Conservation (phyloP, 1,139 yeast species). For the Schwanniomyces etchellsii region DNA sequence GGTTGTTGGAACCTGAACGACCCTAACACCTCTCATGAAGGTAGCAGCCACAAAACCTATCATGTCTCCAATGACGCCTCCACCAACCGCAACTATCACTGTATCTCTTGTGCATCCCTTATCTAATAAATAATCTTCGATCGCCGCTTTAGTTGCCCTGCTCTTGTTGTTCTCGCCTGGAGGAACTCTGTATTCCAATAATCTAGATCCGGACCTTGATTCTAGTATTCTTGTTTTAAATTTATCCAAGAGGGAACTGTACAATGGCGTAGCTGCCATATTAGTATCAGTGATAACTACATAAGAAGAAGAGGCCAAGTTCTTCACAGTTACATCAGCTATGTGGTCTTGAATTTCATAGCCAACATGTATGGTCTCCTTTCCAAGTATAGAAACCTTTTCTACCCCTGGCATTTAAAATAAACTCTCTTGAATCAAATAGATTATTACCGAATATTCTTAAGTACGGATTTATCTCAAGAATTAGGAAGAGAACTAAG, state of each 20-base stretch:
- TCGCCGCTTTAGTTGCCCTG: conserved; percentile 83
- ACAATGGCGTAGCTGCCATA: conserved; percentile 65
- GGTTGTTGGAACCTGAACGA: conserved; percentile 91
- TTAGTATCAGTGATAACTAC: conserved; percentile 86
- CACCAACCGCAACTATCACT: conserved; percentile 91
- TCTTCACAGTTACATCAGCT: conserved; percentile 57
- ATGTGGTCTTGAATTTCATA: conserved; percentile 75
- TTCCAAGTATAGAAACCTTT: conserved; percentile 71
- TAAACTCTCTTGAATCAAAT: too few relatives aligned
- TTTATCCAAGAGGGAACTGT: conserved; percentile 26
- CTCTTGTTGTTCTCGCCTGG: conserved; percentile 95
- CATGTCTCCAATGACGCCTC: conserved; percentile 99
- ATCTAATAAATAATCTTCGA: conserved; percentile 83
- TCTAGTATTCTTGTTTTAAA: conserved; percentile 26
- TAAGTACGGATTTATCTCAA: too few relatives aligned
- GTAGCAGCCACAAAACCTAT: conserved; percentile 98
- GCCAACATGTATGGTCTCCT: conserved; percentile 87
- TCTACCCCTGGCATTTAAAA: conserved; percentile 26
- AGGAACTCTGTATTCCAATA: conserved; percentile 68
- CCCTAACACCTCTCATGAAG: conserved; percentile 96
- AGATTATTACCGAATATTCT: not conserved
- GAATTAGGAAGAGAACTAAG: not conserved
- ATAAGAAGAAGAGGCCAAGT: conserved; percentile 80
- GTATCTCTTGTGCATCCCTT: conserved; percentile 96
- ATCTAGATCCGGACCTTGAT: conserved; percentile 48